Base-by-base conservation (phyloP, 331 rosid genomes). In the Spiraea crenata region DNA sequence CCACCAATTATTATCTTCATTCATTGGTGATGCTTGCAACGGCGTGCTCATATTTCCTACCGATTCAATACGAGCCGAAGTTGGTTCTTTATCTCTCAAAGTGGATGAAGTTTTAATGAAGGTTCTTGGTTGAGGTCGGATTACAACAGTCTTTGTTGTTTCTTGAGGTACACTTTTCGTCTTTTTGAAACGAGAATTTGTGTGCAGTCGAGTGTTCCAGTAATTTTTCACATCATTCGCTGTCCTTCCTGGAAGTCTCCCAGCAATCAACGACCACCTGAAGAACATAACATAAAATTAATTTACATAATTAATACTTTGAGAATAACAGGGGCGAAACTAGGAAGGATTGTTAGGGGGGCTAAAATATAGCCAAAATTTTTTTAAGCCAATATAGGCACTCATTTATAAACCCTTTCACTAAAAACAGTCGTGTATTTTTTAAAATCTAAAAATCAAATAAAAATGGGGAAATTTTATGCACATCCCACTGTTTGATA, bases 181-280 rank as follows among this genome's bases (percentile, higher is more conserved):
- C 19, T 9, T 42, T 12, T 19, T 15, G 0, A 34, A 15, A 31
- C 5, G 10, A 6, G 40, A 64, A 44, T 64, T 45, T 45, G 12
- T 44, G 14, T 54, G 2, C 25, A 5, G 17, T 7, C 7, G 9
- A 12, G 69, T 45, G 13, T 25, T 45, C 69, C 69, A 64, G 7
- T 44, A 44, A 12, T 64, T 64, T 45, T 63, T 63, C 40, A 64
- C 69, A 64, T 45, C 40, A n/a, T 64, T 64, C 31, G 41, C 17
- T 20, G 69, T 64, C 45, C 69, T 20, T 20, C 54, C 69, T 6
- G 41, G 69, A 14, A 64, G 38, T 6, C 69, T 6, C 20, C 69
- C 69, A 47, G 69, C 55, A 45, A 64, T 64, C 7, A 64, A 64
- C 0, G 69, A 64, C 69, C 69, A 64, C 37, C 52, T 62, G 19